Base-by-base conservation (phyloP, 1,139 yeast species). In the Yamadazyma oceani region DNA sequence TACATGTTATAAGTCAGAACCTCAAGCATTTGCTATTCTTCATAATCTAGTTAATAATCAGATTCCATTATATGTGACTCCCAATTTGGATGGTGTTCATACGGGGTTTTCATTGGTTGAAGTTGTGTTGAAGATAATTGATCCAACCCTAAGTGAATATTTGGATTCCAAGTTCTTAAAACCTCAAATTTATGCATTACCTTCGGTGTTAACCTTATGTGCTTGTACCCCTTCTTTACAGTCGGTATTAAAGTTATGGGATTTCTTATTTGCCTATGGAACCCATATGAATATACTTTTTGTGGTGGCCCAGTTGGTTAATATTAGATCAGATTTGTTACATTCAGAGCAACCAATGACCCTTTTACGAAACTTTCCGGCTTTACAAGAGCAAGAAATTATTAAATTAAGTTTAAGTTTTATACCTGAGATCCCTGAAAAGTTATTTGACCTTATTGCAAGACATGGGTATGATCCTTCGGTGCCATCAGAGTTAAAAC, bases 221-320 rank as follows among this genome's bases (percentile, higher is more conserved):
- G 95, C 96, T 4, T 87, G 96, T 54, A 88, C 95, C 2, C 96
- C 95, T 8, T 94, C 96, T 0, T 64, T 90, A 36, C 65, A 71
- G 19, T 86, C 89, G 45, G 88, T 86, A 0, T 63, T 89, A 32
- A 75, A 81, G 39, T 66, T 89, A 19, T 89, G 97, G 97, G 97
- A 89, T 58, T 85, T 88, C 47, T 62, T 88, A 53, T 84, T 89
- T 58, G 95, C 97, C 3, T 89, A 87, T 53, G 97, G 97, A 0
- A 78, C 86, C 21, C 96, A 90, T 56, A 75, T 89, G 82, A 89
- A 89, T 59, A 75, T 90, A 22, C 65, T 90, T 25, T 85, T 89
- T 49, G 79, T 89, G 9, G 89, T 89, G 13, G 95, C 97, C 0
- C 95, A 88, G 57, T 64, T 89, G 32, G 80, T 86, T 11, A 68